Evolutionary conservation across 495 filamentous ascomycete species (phyloP), one percentile per base, ranked within the genome.

Genomic region (Gamarada debralockiae): DNA sequence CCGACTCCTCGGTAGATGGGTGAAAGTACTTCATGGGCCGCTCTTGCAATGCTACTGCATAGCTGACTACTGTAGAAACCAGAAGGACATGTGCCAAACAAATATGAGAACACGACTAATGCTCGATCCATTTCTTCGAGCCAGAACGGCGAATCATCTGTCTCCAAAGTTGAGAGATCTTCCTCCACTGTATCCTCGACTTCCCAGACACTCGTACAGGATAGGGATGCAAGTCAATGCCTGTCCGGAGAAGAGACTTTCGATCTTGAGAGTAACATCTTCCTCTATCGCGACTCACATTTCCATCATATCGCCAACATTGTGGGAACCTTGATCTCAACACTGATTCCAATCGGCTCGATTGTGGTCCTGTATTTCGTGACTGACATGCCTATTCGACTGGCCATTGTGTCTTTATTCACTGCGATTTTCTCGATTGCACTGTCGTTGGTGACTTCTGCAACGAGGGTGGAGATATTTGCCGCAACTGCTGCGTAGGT

Each of bases 341-440:
- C 63, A 0, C 20, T 65, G 2, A 52, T 70, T 4, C 69, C 69
- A 3, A 63, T 66, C 2, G 50, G 50, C 8, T 55, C 67, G 0
- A 67, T 71, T 24, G 47, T 71, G 22, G 61, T 61, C 2, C 55
- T 72, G 0, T 70, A 64, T 46, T 68, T 58, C 17, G 58, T 70
- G 20, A 45, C 53, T 12, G 29, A 51, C 18, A 59, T 58, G 23
- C 23, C 55, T 10, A 45, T 49, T 14, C 49, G 65, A 29, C 51
- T 72, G 12, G 55, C 50, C 7, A 48, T 69, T 20, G 66, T 72
- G 15, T 58, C 67, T 49, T 15, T 62, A 1, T 72, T 68, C 50
- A 63, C 61, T 5, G 43, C 60, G 18, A 31, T 66, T 3, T 70
- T 72, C 39, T 50, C 62, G 1, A 36, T 59, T 21, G 47, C 43